Evolutionary conservation across 2,329 filamentous ascomycete genomes (phyloP).

Genomic region (Cytospora paraplurivora): DNA sequence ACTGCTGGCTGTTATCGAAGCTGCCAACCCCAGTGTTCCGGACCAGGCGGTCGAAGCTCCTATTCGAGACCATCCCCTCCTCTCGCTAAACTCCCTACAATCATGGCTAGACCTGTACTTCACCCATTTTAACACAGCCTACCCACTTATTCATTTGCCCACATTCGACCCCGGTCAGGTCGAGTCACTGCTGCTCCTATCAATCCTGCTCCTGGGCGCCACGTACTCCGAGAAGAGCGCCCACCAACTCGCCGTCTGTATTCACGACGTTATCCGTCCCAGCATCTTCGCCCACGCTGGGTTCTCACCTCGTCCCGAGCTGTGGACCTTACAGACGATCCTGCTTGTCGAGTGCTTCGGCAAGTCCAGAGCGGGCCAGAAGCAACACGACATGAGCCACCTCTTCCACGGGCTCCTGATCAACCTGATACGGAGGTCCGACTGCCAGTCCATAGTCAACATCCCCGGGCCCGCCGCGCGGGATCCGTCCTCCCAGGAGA

Average conservation of each 20-base stretch:
- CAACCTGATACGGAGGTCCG: constrained; percentile 42
- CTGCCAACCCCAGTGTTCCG: constrained; percentile 43
- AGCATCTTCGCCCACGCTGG: constrained; percentile 60
- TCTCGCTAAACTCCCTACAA: constrained; percentile 55
- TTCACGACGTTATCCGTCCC: constrained; percentile 61
- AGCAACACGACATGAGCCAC: constrained; percentile 65
- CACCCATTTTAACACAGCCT: constrained; percentile 60
- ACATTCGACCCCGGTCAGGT: constrained; percentile 55
- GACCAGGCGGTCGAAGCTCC: constrained; percentile 41
- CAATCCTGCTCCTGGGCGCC: constrained; percentile 61
- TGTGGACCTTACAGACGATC: constrained; percentile 64
- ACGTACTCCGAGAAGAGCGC: constrained; percentile 61
- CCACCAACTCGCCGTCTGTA: constrained; percentile 62
- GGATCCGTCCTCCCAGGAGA: constrained; percentile 42
- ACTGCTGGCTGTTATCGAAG: constrained; percentile 54
- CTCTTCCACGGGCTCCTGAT: constrained; percentile 48
- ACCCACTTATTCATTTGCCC: constrained; percentile 60
- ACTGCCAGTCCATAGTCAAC: constrained; percentile 41
- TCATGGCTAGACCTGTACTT: constrained; percentile 62
- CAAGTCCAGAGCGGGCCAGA: constrained; percentile 63
- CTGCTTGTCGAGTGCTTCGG: constrained; percentile 66
- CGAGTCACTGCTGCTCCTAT: constrained; percentile 55
- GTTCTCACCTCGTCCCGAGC: constrained; percentile 59
- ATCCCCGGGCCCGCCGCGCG: constrained; percentile 21
- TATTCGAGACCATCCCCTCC: constrained; percentile 52